A percentile compares a stretch with the other conserved stretches of the same genome.
Evolutionary conservation across 2,329 filamentous ascomycete genomes (phyloP).

Genomic region (Ophiostoma ips): DNA sequence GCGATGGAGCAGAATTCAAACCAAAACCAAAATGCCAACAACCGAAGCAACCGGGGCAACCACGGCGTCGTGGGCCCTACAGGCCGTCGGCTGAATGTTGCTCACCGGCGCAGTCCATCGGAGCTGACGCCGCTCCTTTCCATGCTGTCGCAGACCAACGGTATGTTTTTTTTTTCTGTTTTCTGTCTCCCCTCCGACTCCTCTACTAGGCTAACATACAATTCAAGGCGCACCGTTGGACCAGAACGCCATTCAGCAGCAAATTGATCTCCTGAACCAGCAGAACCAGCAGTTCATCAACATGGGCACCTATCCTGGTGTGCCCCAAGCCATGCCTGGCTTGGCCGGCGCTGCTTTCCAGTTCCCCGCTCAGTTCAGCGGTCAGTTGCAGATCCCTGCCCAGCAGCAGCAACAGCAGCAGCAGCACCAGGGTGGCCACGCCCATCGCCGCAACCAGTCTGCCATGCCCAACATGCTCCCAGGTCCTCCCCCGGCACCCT

Average conservation of each 20-base stretch:
- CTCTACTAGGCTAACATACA: background rate
- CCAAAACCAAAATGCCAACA: background rate
- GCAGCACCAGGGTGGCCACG: conserved; percentile 55
- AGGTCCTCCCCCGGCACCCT: conserved; percentile 79
- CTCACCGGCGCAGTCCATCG: conserved; percentile 90
- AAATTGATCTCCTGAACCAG: conserved; percentile 93
- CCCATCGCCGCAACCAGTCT: conserved; percentile 96
- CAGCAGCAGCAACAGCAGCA: conserved; percentile 60
- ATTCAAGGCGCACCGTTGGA: conserved; percentile 53
- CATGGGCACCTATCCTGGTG: background rate
- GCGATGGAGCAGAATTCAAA: background rate
- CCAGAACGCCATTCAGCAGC: conserved; percentile 93
- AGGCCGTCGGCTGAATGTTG: conserved; percentile 89
- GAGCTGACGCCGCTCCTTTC: conserved; percentile 96
- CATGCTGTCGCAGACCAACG: conserved; percentile 37
- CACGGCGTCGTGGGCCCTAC: conserved; percentile 52
- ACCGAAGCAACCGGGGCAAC: background rate
- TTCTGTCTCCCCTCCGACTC: background rate
- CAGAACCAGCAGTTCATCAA: conserved; percentile 76
- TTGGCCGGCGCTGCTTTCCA: conserved; percentile 49
- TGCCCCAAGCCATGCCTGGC: conserved; percentile 30
- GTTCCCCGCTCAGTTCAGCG: conserved; percentile 62
- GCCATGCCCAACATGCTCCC: conserved; percentile 85
- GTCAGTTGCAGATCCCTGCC: conserved; percentile 60
- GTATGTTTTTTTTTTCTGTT: background rate